These are phyloP conservation scores for Ophiostoma triangulosporum DNA, from an alignment of 2,329 filamentous ascomycete species.

Conservation along the genomic window DNA sequence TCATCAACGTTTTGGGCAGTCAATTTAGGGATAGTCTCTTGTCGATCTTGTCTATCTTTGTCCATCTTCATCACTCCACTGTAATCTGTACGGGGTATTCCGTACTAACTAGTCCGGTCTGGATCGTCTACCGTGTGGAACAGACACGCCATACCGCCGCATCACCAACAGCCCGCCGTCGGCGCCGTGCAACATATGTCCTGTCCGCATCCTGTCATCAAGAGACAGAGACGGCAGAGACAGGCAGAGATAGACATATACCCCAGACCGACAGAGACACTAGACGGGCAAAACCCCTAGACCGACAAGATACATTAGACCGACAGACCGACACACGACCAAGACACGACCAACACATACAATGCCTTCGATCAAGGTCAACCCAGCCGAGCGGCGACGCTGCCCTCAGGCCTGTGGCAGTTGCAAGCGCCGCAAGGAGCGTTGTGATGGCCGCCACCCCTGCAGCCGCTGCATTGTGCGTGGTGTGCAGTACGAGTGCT, in stretches of 20 bases:
- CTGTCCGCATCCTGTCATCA: too few species aligned
- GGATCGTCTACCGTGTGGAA: too few species aligned
- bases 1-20: background rate
- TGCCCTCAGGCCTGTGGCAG: constrained; percentile 17
- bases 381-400: constrained; percentile 15
- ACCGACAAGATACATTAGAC: too few species aligned
- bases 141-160: background rate
- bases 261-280: too few species aligned
- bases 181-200: background rate
- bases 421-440: constrained; percentile 20
- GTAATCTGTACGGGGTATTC: too few species aligned
- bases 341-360: too few species aligned
- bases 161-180: background rate
- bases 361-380: constrained; percentile 16
- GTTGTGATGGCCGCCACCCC: constrained; percentile 18
- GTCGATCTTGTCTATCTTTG: background rate
- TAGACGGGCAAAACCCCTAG: too few species aligned
- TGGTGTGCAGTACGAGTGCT: constrained; percentile 15
- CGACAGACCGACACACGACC: too few species aligned
- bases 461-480: constrained; percentile 18
- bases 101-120: too few species aligned
- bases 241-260: too few species aligned
- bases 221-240: too few species aligned
- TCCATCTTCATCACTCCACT: background rate
- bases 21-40: too few species aligned